Evolutionary conservation across 768 basidiomycete genomes (phyloP).

Genomic region (Pleurotus citrinopileatus): DNA sequence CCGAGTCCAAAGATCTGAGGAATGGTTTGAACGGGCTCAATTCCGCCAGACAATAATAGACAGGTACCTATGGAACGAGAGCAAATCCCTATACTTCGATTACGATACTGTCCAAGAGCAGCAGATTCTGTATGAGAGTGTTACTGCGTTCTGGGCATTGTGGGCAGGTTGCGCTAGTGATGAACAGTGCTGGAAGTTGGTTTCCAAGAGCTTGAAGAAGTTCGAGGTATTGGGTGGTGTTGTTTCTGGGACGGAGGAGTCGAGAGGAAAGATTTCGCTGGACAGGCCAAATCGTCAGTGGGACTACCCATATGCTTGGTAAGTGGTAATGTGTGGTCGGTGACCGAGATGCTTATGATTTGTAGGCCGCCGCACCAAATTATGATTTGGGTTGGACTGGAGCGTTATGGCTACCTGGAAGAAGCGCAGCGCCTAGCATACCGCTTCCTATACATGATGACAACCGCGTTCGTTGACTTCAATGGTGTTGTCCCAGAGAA

Average conservation of each 20-base stretch:
- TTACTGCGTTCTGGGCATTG: constrained; percentile 94
- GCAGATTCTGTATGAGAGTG: constrained; percentile 94
- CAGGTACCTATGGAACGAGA: constrained; percentile 96
- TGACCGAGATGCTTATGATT: constrained; percentile 1
- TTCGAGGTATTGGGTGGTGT: constrained; percentile 96
- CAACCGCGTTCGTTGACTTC: constrained; percentile 92
- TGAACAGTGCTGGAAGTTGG: constrained; percentile 89
- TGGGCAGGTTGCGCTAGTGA: constrained; percentile 99
- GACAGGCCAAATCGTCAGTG: constrained; percentile 98
- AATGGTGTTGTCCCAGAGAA: constrained; percentile 99
- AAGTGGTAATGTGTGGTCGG: constrained; percentile 54
- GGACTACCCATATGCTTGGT: constrained; percentile 80
- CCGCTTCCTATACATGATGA: constrained; percentile 99
- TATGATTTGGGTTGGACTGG: constrained; percentile 96
- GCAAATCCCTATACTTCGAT: constrained; percentile 91
- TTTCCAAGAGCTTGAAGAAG: constrained; percentile 89
- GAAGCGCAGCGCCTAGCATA: constrained; percentile 93
- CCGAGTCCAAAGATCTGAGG: constrained; percentile 70
- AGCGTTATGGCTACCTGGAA: constrained; percentile 92
- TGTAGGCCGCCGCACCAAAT: constrained; percentile 94
- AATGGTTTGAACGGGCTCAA: constrained; percentile 92
- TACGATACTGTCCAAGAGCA: constrained; percentile 91
- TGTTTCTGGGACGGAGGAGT: constrained; percentile 95
- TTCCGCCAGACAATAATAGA: constrained; percentile 85
- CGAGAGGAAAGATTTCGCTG: constrained; percentile 91